These are phyloP conservation scores for Fusarium chuoi DNA, from an alignment of 2,329 filamentous ascomycete genomes.

Conservation along the genomic window DNA sequence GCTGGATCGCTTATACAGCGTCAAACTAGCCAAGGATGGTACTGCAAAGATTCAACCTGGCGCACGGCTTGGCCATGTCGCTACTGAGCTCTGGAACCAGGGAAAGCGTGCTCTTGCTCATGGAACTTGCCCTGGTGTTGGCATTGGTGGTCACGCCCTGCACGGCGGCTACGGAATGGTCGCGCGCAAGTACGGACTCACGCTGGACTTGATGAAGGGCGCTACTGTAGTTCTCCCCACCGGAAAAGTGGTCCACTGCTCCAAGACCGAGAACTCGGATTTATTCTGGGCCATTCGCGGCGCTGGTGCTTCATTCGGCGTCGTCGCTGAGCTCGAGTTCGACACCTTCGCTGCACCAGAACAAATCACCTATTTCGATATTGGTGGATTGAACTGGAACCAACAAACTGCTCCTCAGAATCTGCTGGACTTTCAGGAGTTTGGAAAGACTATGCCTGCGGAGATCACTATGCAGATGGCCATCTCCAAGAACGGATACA, in stretches of 20 bases:
- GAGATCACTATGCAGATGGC: conserved; percentile 45
- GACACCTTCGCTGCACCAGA: conserved; percentile 40
- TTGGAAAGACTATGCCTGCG: conserved; percentile 41
- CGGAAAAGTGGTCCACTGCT: conserved; percentile 43
- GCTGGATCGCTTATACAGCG: conserved; percentile 52
- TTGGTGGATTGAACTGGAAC: conserved; percentile 36
- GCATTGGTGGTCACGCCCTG: conserved; percentile 45
- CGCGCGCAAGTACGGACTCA: conserved; percentile 44
- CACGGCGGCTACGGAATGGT: conserved; percentile 49
- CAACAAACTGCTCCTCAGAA: conserved; percentile 32
- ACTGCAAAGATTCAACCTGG: conserved; percentile 53
- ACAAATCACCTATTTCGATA: conserved; percentile 37
- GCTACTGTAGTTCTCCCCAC: conserved; percentile 46
- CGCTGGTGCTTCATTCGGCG: conserved; percentile 47
- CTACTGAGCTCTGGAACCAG: conserved; percentile 53
- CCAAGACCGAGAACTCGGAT: conserved; percentile 37
- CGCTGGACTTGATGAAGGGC: conserved; percentile 44
- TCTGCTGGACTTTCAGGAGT: conserved; percentile 42
- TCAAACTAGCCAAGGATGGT: conserved; percentile 42
- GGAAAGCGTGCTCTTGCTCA: conserved; percentile 58
- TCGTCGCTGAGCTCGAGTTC: conserved; percentile 47
- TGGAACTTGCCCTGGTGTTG: conserved; percentile 60
- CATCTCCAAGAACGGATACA: conserved; percentile 32
- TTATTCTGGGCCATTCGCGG: conserved; percentile 47
- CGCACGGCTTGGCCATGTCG: conserved; percentile 60